These are phyloP conservation scores for Coffea eugenioides DNA, from an alignment of 257 asterid species.

Conservation along the genomic window DNA sequence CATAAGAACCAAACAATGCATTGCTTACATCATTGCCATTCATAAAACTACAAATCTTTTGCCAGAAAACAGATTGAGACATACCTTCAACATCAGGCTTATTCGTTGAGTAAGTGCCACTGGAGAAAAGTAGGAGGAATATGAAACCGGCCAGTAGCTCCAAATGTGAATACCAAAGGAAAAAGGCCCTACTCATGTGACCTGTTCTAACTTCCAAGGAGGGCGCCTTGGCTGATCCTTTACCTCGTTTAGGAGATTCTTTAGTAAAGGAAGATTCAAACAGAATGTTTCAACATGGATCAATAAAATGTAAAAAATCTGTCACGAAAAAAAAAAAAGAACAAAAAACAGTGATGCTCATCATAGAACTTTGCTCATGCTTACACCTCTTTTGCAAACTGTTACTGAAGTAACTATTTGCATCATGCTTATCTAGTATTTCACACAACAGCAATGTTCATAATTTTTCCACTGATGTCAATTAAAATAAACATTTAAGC, in stretches of 20 bases:
- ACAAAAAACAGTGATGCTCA: not conserved
- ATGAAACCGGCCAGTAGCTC: conserved; percentile 27
- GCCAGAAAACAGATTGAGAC: not conserved
- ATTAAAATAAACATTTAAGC: not conserved
- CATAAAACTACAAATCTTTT: not conserved
- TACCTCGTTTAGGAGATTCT: conserved; percentile 16
- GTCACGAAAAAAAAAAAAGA: not conserved
- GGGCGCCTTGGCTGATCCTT: conserved; percentile 14
- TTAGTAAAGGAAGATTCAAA: conserved; percentile 11
- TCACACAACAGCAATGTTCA: not conserved
- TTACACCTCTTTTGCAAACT: not conserved
- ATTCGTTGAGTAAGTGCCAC: conserved; percentile 40
- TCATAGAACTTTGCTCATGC: not conserved
- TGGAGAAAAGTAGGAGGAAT: conserved; percentile 42
- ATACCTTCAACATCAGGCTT: conserved; percentile 71
- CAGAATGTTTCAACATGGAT: not conserved
- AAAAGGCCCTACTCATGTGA: conserved; percentile 23
- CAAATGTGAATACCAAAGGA: conserved; percentile 19
- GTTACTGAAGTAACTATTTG: not conserved
- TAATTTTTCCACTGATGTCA: not conserved
- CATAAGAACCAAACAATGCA: not conserved
- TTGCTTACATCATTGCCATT: not conserved
- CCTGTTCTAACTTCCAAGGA: conserved; percentile 19
- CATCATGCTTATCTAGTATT: not conserved
- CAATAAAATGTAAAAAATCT: not conserved